These are phyloP conservation scores for Syzygium syzygioides DNA, from an alignment of 441 rosid genomes.

Conservation along the genomic window DNA sequence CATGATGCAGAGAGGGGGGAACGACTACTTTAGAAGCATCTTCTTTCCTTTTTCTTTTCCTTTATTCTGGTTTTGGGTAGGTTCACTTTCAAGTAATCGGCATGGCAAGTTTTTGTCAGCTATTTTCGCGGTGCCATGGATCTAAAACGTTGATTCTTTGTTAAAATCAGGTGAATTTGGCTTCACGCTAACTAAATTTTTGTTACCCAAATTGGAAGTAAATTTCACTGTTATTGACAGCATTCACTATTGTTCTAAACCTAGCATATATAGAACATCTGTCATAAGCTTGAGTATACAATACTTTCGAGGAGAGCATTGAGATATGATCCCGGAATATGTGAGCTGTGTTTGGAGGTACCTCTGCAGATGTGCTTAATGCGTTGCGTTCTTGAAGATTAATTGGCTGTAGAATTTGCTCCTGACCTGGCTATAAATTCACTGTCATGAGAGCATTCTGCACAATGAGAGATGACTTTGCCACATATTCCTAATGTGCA, in stretches of 20 bases:
- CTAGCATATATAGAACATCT: background rate
- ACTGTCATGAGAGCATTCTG: background rate
- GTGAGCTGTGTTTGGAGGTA: background rate
- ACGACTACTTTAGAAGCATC: background rate
- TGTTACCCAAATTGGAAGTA: background rate
- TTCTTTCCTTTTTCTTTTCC: background rate
- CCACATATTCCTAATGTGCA: background rate
- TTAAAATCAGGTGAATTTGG: background rate
- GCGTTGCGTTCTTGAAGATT: background rate
- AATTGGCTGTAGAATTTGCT: background rate
- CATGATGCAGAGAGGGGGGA: background rate
- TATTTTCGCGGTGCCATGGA: background rate
- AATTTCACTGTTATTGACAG: background rate
- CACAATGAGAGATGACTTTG: background rate
- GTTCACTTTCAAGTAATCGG: background rate
- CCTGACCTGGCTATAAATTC: background rate
- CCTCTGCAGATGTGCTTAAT: background rate
- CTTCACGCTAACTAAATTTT: background rate
- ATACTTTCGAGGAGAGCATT: background rate
- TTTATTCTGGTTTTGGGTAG: background rate
- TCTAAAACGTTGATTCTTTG: background rate
- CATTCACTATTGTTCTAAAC: background rate
- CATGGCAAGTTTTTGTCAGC: background rate
- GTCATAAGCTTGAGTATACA: background rate
- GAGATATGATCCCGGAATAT: background rate